These are phyloP conservation scores for Phytopythium helicoides DNA, from an alignment of 352 stramenopile genomes.

Conservation along the genomic window DNA sequence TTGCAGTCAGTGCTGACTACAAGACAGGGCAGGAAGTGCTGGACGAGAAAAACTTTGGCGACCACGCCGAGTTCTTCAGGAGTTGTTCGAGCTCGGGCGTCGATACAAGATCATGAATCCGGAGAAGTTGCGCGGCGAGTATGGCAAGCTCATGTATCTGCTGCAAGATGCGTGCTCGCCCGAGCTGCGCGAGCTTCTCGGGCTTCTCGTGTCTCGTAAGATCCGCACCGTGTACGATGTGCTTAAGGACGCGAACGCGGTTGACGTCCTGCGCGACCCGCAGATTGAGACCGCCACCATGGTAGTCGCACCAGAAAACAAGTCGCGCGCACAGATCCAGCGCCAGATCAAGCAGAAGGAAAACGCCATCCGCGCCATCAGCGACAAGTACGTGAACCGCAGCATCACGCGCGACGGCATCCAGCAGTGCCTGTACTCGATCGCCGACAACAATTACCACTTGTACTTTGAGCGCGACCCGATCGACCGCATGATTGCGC, in stretches of 20 bases:
- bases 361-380: conserved; percentile 85
- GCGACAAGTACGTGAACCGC: conserved; percentile 58
- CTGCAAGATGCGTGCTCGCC: conserved; percentile 89
- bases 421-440: conserved; percentile 95
- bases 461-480: conserved; percentile 97
- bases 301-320: conserved; percentile 91
- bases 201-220: conserved; percentile 77
- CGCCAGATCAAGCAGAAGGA: conserved; percentile 94
- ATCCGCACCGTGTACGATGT: conserved; percentile 91
- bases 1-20: conserved; percentile 92
- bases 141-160: conserved; percentile 96
- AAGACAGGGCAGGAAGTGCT: conserved; percentile 81
- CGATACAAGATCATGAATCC: conserved; percentile 99
- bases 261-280: conserved; percentile 81
- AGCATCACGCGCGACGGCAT: conserved; percentile 80
- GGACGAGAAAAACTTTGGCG: conserved; percentile 88
- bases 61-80: conserved; percentile 87
- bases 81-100: conserved; percentile 93
- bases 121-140: conserved; percentile 96
- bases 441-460: conserved; percentile 97
- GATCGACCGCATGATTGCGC: conserved; percentile 94
- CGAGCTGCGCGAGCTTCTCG: conserved; percentile 81
- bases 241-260: conserved; percentile 63
- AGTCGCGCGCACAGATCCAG: conserved; percentile 89
- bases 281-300: conserved; percentile 93